These are phyloP conservation scores for Trichoderma gracile DNA, from an alignment of 2,329 filamentous ascomycete genomes.

Conservation along the genomic window DNA sequence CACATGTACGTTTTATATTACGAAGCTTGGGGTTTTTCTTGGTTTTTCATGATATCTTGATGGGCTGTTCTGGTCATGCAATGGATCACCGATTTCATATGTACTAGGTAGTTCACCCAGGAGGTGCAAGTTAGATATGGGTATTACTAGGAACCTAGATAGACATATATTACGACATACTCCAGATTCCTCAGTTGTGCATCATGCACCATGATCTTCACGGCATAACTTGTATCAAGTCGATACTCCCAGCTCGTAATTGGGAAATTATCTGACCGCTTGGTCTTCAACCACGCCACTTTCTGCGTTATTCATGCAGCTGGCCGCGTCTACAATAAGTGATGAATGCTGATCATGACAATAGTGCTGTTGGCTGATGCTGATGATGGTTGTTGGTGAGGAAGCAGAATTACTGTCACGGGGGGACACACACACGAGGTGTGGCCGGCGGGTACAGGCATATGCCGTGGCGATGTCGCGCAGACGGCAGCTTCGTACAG, in stretches of 20 bases:
- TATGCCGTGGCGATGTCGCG: slow-evolving; percentile 13
- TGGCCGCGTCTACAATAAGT: not conserved
- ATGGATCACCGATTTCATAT: not conserved
- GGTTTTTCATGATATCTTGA: slow-evolving; percentile 1
- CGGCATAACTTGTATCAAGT: not conserved
- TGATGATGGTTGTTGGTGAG: too few species aligned
- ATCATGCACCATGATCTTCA: not conserved
- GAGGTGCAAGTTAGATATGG: slow-evolving; percentile 5
- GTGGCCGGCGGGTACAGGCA: not conserved
- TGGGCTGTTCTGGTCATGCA: not conserved
- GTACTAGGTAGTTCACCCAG: not conserved
- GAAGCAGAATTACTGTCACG: not conserved
- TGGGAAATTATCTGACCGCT: not conserved
- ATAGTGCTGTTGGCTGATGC: too few species aligned
- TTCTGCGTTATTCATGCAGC: slow-evolving; percentile 3
- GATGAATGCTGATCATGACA: too few species aligned
- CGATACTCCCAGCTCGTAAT: not conserved
- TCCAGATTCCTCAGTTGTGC: not conserved
- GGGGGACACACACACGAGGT: not conserved
- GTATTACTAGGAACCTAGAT: slow-evolving; percentile 3
- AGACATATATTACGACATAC: slow-evolving; percentile 9
- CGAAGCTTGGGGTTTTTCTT: slow-evolving; percentile 1
- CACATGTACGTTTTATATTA: slow-evolving; percentile 15
- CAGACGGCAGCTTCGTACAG: not conserved
- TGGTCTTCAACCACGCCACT: not conserved